These are phyloP conservation scores for Jaltomata sinuosa DNA, from an alignment of 257 asterid species.

Conservation along the genomic window DNA sequence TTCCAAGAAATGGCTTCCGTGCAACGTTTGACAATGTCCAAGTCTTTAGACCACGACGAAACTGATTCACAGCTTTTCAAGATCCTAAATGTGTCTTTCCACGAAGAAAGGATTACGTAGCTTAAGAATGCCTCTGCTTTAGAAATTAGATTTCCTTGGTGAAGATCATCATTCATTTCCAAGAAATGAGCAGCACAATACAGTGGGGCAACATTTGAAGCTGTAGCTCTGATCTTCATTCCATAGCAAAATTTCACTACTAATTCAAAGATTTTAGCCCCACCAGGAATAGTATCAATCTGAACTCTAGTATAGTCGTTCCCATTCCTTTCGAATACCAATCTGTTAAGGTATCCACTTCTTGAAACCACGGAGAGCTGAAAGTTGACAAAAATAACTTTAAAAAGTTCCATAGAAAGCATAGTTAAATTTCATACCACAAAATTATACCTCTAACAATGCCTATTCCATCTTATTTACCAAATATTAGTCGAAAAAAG, in stretches of 20 bases:
- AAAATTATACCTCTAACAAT: not conserved
- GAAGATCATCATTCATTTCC: slow-evolving; percentile 22
- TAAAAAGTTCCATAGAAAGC: not conserved
- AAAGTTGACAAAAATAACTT: not conserved
- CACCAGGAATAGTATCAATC: slow-evolving; percentile 22
- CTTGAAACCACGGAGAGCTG: slow-evolving; percentile 21
- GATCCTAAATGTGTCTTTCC: slow-evolving; percentile 23
- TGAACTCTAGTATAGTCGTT: not conserved
- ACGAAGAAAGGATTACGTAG: slow-evolving; percentile 14
- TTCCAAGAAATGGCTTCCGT: slow-evolving; percentile 19
- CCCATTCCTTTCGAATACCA: slow-evolving; percentile 4
- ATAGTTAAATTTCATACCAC: not conserved
- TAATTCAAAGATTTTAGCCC: slow-evolving; percentile 16
- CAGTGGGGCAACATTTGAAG: slow-evolving; percentile 19
- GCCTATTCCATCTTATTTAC: not conserved
- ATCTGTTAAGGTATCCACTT: slow-evolving; percentile 20
- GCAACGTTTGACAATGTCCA: slow-evolving; percentile 8
- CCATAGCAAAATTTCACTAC: slow-evolving; percentile 26
- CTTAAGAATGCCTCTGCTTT: slow-evolving; percentile 19
- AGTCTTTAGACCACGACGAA: slow-evolving; percentile 11
- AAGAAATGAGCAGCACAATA: slow-evolving; percentile 24
- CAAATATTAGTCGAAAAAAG: not conserved
- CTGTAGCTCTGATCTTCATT: slow-evolving; percentile 17
- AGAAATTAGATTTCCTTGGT: slow-evolving; percentile 16
- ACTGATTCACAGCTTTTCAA: slow-evolving; percentile 23